These are phyloP conservation scores for Colletotrichum sp. DNA, from an alignment of 2,329 filamentous ascomycete species.

Conservation along the genomic window DNA sequence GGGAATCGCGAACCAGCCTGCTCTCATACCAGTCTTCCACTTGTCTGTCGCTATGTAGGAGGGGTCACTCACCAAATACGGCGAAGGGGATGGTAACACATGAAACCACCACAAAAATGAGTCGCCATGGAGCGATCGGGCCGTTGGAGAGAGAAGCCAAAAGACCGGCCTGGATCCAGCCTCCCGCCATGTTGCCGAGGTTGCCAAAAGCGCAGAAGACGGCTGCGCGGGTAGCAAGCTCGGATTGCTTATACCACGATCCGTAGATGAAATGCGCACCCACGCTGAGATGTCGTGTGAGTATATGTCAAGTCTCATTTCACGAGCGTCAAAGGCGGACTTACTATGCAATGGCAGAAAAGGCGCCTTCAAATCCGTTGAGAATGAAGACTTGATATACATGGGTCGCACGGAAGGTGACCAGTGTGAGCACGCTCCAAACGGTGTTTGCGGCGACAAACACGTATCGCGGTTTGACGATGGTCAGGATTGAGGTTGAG, in stretches of 20 bases:
- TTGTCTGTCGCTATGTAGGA: no score
- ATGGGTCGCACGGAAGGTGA: slow-evolving; percentile 44
- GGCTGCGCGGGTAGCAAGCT: slow-evolving; percentile 44
- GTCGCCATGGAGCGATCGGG: slow-evolving; percentile 43
- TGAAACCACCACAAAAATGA: slow-evolving; percentile 48
- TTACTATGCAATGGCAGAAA: slow-evolving; percentile 47
- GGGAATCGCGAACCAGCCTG: slow-evolving; percentile 50
- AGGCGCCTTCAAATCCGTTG: slow-evolving; percentile 48
- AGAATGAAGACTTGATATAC: slow-evolving; percentile 49
- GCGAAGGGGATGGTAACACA: slow-evolving; percentile 46
- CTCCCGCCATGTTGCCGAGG: slow-evolving; percentile 47
- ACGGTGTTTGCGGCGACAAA: slow-evolving; percentile 41
- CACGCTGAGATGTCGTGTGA: slow-evolving; percentile 26
- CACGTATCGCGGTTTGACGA: slow-evolving; percentile 13
- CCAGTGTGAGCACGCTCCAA: slow-evolving; percentile 47
- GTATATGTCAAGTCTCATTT: slow-evolving; percentile 6
- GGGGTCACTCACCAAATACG: slow-evolving; percentile 35
- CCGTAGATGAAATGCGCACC: slow-evolving; percentile 50
- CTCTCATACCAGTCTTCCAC: not conserved
- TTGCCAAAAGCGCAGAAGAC: slow-evolving; percentile 48
- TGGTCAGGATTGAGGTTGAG: slow-evolving; percentile 37
- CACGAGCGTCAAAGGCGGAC: slow-evolving; percentile 8
- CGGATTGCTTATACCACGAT: slow-evolving; percentile 47
- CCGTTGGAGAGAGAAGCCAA: slow-evolving; percentile 37
- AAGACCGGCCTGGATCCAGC: slow-evolving; percentile 49